Base-by-base conservation (phyloP, 1,284 basidiomycete species). In the Malassezia slooffiae region DNA sequence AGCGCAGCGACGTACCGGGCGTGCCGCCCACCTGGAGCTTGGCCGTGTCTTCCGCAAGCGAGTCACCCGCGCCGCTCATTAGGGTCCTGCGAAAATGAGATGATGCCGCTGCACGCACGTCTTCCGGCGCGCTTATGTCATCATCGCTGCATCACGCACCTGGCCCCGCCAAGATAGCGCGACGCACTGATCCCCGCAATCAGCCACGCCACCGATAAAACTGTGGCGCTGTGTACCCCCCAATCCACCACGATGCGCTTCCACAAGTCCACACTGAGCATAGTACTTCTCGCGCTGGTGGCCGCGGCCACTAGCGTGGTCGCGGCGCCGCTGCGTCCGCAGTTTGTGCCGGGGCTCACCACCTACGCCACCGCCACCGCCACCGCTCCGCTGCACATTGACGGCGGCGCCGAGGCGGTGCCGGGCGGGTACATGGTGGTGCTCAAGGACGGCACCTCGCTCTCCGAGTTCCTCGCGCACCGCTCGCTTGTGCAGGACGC, bases 371-470 rank as follows among this genome's bases (percentile, higher is more conserved):
- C n/a, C n/a, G n/a, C n/a, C n/a, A n/a, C n/a, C n/a, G n/a, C n/a
- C n/a, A n/a, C n/a, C n/a, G n/a, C n/a, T 29, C 23, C 44, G 23
- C 43, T 38, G 22, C 38, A 40, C 11, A 17, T 46, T 6, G 17
- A 40, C 7, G 17, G 15, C 16, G 21, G n/a, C 5, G 27, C 24
- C 7, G 55, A 62, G 50, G 52, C 57, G 38, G 59, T 66, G 44
- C 48, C 55, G 12, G 54, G 58, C 34, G n/a, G 49, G 12, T 69
- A 66, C 55, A 66, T 69, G 57, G 52, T 69, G 38, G 54, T 63
- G n/a, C 55, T 69, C 48, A 67, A 67, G 57, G 34, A 55, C 11
- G 62, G 60, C 21, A 48, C 66, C 34, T 43, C 47, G 38, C 44
- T 58, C 22, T 41, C 30, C 34, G 46, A 54, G 22, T 66, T 69